Conservation (phyloP, 2,329 filamentous ascomycete species). For the Alternaria tenuissima region DNA sequence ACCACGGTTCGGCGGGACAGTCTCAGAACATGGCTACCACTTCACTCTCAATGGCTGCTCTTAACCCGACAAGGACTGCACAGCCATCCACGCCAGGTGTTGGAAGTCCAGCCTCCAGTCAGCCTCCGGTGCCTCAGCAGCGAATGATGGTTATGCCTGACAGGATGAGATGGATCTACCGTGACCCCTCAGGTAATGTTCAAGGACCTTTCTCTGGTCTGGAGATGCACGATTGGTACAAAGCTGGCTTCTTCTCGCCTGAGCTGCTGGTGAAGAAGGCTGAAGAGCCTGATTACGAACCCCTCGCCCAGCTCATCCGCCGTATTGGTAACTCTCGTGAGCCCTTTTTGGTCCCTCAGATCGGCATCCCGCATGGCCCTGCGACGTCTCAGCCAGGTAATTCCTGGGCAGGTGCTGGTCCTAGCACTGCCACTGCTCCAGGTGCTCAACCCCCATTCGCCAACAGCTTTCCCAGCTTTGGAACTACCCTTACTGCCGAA, state of each 20-base stretch:
- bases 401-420: constrained; percentile 53
- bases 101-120: constrained; percentile 65
- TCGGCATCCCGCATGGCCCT: constrained; percentile 89
- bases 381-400: constrained; percentile 61
- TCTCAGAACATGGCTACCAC: constrained; percentile 39
- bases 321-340: constrained; percentile 97
- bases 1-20: constrained; percentile 31
- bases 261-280: constrained; percentile 94
- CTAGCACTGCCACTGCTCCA: constrained; percentile 47
- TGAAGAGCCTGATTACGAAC: constrained; percentile 93
- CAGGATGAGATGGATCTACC: constrained; percentile 97
- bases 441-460: constrained; percentile 81
- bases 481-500: constrained; percentile 93
- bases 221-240: constrained; percentile 99
- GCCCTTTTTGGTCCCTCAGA: constrained; percentile 96
- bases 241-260: constrained; percentile 95
- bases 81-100: constrained; percentile 48
- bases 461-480: constrained; percentile 93
- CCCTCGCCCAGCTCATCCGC: constrained; percentile 90
- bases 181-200: constrained; percentile 89
- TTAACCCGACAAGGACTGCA: constrained; percentile 45
- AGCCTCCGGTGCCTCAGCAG: constrained; percentile 73
- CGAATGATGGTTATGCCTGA: constrained; percentile 99
- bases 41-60: constrained; percentile 42
- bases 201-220: constrained; percentile 96